These are phyloP conservation scores for Suillus subalutaceus DNA, from an alignment of 768 basidiomycete species.

Conservation along the genomic window DNA sequence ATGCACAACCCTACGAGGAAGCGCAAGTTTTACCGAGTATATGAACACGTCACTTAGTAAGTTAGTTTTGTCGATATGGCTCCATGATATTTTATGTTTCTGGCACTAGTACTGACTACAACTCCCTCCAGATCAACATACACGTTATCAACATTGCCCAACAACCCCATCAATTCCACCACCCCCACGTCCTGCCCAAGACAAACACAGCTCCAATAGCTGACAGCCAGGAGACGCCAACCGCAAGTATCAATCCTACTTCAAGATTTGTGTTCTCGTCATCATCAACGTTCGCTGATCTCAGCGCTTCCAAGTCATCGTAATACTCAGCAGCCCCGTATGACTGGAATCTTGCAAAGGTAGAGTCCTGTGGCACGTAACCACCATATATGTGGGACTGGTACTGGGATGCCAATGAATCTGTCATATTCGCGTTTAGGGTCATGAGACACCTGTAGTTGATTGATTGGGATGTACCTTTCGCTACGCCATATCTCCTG, in stretches of 20 bases:
- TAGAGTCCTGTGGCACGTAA: conserved; percentile 12
- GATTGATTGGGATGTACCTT: neutral
- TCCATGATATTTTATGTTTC: neutral
- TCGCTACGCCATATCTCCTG: conserved; percentile 5
- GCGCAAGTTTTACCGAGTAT: neutral
- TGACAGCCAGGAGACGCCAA: conserved; percentile 2
- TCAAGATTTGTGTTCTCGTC: neutral
- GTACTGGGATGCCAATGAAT: conserved; percentile 15
- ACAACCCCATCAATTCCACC: neutral
- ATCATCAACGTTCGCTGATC: neutral
- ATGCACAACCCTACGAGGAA: neutral
- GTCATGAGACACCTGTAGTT: neutral
- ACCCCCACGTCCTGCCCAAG: conserved; percentile 11
- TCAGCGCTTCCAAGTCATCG: neutral
- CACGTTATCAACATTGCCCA: neutral
- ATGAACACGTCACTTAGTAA: neutral
- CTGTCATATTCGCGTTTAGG: neutral
- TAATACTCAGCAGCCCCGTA: conserved; percentile 8
- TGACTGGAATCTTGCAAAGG: conserved; percentile 13
- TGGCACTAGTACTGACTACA: neutral
- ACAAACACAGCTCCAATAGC: neutral
- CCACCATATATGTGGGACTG: conserved; percentile 14
- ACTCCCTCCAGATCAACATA: neutral
- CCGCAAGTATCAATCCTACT: neutral
- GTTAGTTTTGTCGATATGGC: neutral